Conservation (phyloP, 2,329 filamentous ascomycete genomes). For the Pseudogymnoascus sp. region DNA sequence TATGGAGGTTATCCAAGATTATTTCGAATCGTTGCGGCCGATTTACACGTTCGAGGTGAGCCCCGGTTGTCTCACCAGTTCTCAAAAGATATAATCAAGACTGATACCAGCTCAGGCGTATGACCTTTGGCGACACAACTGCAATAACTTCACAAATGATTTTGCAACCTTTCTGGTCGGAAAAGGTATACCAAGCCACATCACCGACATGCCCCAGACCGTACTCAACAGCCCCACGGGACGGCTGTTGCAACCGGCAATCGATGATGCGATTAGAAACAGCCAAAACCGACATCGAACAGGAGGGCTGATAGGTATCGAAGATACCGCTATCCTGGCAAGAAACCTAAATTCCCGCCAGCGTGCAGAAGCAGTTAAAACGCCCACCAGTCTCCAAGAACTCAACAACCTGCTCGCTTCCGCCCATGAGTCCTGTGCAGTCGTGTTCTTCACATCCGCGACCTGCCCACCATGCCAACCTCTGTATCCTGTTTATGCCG, state of each 20-base stretch:
- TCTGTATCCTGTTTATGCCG: slow-evolving; percentile 73
- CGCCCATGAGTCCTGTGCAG: slow-evolving; percentile 59
- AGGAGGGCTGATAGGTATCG: slow-evolving; percentile 25
- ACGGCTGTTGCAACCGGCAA: slow-evolving; percentile 73
- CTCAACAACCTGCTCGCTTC: slow-evolving; percentile 51
- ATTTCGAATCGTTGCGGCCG: slow-evolving; percentile 70
- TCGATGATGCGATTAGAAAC: slow-evolving; percentile 54
- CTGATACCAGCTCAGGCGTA: slow-evolving; percentile 51
- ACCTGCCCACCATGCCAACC: slow-evolving; percentile 79
- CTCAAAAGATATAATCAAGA: slow-evolving; percentile 1
- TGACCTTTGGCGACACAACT: slow-evolving; percentile 84
- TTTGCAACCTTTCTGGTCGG: slow-evolving; percentile 84
- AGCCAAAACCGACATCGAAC: slow-evolving; percentile 47
- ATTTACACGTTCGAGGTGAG: slow-evolving; percentile 72
- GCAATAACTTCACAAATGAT: slow-evolving; percentile 95
- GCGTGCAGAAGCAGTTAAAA: slow-evolving; percentile 45
- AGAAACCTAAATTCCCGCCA: slow-evolving; percentile 14
- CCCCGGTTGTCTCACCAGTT: not conserved
- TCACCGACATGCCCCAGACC: slow-evolving; percentile 72
- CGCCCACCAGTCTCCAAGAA: slow-evolving; percentile 48
- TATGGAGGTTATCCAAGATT: slow-evolving; percentile 74
- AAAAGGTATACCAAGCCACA: slow-evolving; percentile 78
- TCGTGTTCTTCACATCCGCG: slow-evolving; percentile 87
- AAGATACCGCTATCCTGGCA: slow-evolving; percentile 9
- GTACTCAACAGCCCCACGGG: slow-evolving; percentile 84